Percentiles rank a stretch among this genome's conserved stretches.
Conservation (phyloP, 768 basidiomycete species). For the Lactarius trivialis region DNA sequence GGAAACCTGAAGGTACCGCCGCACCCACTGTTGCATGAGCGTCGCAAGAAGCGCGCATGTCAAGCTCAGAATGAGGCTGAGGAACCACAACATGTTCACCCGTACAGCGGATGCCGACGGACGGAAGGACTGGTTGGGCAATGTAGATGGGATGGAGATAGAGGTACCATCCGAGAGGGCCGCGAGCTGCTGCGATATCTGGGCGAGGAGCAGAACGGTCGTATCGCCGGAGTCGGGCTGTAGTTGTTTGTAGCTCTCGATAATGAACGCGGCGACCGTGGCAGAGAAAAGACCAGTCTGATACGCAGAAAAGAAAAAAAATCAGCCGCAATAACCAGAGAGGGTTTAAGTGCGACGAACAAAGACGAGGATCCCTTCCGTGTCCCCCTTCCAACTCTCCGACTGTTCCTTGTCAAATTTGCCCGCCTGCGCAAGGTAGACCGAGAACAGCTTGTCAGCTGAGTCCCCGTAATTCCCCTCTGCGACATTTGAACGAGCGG, state of each 20-base stretch:
- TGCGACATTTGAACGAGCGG: background rate
- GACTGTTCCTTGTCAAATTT: slow-evolving; percentile 17
- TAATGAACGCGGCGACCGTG: slow-evolving; percentile 24
- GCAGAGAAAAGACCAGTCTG: slow-evolving; percentile 28
- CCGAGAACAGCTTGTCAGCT: slow-evolving; percentile 16
- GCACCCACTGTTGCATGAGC: slow-evolving; percentile 22
- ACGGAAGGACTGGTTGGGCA: background rate
- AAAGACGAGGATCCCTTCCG: slow-evolving; percentile 23
- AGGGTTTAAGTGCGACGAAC: slow-evolving; percentile 6
- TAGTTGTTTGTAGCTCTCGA: slow-evolving; percentile 24
- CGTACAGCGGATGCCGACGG: slow-evolving; percentile 10
- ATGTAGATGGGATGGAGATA: slow-evolving; percentile 4
- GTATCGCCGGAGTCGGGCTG: slow-evolving; percentile 14
- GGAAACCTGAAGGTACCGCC: slow-evolving; percentile 17
- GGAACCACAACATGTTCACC: slow-evolving; percentile 19
- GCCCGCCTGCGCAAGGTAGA: slow-evolving; percentile 20
- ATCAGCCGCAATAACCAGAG: background rate
- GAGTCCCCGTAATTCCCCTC: slow-evolving; percentile 14
- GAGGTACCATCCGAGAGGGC: slow-evolving; percentile 4
- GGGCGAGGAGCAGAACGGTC: slow-evolving; percentile 12
- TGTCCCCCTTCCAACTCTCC: slow-evolving; percentile 23
- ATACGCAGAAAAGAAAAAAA: background rate
- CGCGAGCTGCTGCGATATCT: slow-evolving; percentile 20
- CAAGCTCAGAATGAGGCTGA: slow-evolving; percentile 20
- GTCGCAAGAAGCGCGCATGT: slow-evolving; percentile 21